Conservation (phyloP, 768 basidiomycete genomes). For the Infundibulicybe gibba region DNA sequence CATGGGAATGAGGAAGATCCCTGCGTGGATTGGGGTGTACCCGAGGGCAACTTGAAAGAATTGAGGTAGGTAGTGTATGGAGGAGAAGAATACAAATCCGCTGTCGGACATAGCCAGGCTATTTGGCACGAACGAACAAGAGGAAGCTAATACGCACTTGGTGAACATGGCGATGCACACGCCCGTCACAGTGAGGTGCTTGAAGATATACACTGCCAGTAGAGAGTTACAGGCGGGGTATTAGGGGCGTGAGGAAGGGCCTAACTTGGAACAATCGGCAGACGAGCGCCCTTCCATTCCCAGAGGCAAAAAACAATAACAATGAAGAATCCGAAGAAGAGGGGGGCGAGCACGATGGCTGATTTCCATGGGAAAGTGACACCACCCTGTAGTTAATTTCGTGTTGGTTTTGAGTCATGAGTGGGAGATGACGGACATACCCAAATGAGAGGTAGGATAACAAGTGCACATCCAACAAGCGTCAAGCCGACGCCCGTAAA, state of each 20-base stretch:
- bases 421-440: conserved; percentile 11
- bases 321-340: conserved; percentile 52
- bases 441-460: too few relatives aligned
- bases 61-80: conserved; percentile 67
- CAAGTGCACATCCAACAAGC: too few relatives aligned
- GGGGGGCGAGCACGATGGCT: too few relatives aligned
- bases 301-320: conserved; percentile 55
- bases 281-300: too few relatives aligned
- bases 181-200: too few relatives aligned
- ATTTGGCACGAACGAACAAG: neutral
- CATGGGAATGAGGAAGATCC: too few relatives aligned
- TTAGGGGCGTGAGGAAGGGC: conserved; percentile 1
- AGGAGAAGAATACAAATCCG: conserved; percentile 59
- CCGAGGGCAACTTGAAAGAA: too few relatives aligned
- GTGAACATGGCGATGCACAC: conserved; percentile 70
- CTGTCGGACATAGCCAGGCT: conserved; percentile 23
- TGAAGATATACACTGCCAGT: too few relatives aligned
- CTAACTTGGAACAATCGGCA: conserved; percentile 69
- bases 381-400: conserved; percentile 46
- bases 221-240: neutral
- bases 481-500: conserved; percentile 53
- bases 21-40: too few relatives aligned
- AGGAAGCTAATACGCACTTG: conserved; percentile 49
- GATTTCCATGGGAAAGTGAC: too few relatives aligned
- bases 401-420: neutral